These are phyloP conservation scores for Mycena indigotica DNA, from an alignment of 768 basidiomycete genomes.

Conservation along the genomic window DNA sequence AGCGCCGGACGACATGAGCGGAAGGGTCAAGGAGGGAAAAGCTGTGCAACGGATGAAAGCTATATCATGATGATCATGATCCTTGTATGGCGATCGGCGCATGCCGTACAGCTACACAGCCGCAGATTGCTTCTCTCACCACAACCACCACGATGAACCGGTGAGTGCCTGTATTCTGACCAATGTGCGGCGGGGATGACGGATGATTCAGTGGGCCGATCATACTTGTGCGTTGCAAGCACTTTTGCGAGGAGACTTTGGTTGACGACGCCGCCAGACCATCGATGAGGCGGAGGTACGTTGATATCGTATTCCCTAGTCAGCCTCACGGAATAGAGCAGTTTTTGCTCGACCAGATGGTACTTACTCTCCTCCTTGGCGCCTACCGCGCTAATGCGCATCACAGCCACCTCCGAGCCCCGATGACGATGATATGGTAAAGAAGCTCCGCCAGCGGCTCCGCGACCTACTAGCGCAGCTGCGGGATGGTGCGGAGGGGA, in stretches of 20 bases:
- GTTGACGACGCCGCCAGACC: slow-evolving; percentile 3
- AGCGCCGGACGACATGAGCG: too few relatives aligned
- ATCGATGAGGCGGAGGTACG: slow-evolving; percentile 18
- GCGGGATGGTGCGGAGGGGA: slow-evolving; percentile 39
- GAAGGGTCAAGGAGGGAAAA: too few relatives aligned
- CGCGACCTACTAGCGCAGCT: slow-evolving; percentile 37
- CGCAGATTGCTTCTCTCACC: too few relatives aligned
- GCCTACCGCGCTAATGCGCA: neutral
- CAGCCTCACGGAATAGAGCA: slow-evolving; percentile 18
- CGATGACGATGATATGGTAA: slow-evolving; percentile 41
- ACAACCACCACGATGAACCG: slow-evolving; percentile 10
- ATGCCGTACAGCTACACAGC: too few relatives aligned
- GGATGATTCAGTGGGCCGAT: slow-evolving; percentile 4
- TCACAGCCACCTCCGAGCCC: slow-evolving; percentile 38
- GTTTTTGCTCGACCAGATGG: slow-evolving; percentile 43
- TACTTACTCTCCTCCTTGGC: slow-evolving; percentile 11
- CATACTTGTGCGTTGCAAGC: neutral
- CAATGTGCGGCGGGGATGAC: too few relatives aligned
- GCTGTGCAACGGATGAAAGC: too few relatives aligned
- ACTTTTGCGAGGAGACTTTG: neutral
- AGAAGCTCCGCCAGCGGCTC: slow-evolving; percentile 38
- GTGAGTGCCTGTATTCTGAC: too few relatives aligned
- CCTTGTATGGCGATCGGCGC: too few relatives aligned
- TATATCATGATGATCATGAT: too few relatives aligned
- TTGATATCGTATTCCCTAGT: neutral